Percentiles rank a stretch among this genome's conserved stretches.
phyloP scores from a whole-genome alignment of 306 rosid genomes.

The Fragaria ananassa region DNA sequence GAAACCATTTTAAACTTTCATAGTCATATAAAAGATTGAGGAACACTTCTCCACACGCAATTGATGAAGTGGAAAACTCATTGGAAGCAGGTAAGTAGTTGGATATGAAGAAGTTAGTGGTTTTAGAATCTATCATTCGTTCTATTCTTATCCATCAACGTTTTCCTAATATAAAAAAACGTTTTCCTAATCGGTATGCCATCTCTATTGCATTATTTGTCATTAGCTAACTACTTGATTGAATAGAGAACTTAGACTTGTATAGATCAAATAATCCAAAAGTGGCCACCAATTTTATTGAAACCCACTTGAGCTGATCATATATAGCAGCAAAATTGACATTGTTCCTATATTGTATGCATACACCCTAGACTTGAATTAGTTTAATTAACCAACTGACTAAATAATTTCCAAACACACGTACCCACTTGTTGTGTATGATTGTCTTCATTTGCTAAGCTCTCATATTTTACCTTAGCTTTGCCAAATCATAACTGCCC shows the following conservation, averaged over 20 bases:
- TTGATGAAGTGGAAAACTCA: neutral
- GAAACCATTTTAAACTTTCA: neutral
- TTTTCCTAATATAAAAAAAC: neutral
- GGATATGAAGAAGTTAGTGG: neutral
- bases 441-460: neutral
- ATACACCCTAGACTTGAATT: neutral
- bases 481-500: slow-evolving; percentile 17
- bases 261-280: neutral
- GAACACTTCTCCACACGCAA: neutral
- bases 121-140: neutral
- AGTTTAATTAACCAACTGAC: neutral
- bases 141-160: neutral
- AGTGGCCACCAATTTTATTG: neutral
- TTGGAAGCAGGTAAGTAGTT: neutral
- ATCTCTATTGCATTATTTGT: neutral
- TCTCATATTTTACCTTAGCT: slow-evolving; percentile 6
- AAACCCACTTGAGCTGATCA: neutral
- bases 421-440: slow-evolving; percentile 16
- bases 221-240: neutral
- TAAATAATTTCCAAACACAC: slow-evolving; percentile 17
- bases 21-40: neutral
- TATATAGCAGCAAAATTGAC: neutral
- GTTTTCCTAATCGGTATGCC: neutral
- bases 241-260: neutral
- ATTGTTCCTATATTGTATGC: neutral